phyloP scores from a whole-genome alignment of 2,329 filamentous ascomycete genomes.

The Sporothrix curviconia region DNA sequence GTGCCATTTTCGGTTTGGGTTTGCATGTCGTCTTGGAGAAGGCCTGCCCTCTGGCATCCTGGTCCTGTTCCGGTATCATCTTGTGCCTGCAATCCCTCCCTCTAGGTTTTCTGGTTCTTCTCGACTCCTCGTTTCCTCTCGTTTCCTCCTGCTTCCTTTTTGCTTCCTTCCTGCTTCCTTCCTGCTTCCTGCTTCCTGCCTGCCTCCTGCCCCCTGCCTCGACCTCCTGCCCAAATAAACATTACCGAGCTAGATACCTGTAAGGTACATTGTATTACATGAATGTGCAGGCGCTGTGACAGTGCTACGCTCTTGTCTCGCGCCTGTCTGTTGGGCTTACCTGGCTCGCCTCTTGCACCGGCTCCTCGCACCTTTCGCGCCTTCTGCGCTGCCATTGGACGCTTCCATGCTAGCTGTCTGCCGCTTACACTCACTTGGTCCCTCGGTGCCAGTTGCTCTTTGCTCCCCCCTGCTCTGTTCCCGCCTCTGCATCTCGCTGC shows the following conservation, averaged over 20 bases:
- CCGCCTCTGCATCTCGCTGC: neutral
- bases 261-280: too few relatives aligned
- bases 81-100: conserved; percentile 5
- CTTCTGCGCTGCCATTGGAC: neutral
- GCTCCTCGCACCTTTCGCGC: too few relatives aligned
- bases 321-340: too few relatives aligned
- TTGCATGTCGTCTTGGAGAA: too few relatives aligned
- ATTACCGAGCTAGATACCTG: too few relatives aligned
- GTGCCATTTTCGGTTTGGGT: too few relatives aligned
- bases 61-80: conserved; percentile 13
- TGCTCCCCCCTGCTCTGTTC: neutral
- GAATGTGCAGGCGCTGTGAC: too few relatives aligned
- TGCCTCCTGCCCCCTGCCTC: neutral
- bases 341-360: too few relatives aligned
- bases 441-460: neutral
- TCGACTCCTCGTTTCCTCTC: neutral
- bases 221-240: too few relatives aligned
- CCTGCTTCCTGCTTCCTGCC: neutral
- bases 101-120: neutral
- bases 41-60: neutral
- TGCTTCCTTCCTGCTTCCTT: too few relatives aligned
- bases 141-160: too few relatives aligned
- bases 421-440: neutral
- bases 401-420: neutral
- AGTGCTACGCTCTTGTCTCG: too few relatives aligned